Evolutionary conservation across 495 filamentous ascomycete species (phyloP).

Genomic region (Neurospora hispaniola): DNA sequence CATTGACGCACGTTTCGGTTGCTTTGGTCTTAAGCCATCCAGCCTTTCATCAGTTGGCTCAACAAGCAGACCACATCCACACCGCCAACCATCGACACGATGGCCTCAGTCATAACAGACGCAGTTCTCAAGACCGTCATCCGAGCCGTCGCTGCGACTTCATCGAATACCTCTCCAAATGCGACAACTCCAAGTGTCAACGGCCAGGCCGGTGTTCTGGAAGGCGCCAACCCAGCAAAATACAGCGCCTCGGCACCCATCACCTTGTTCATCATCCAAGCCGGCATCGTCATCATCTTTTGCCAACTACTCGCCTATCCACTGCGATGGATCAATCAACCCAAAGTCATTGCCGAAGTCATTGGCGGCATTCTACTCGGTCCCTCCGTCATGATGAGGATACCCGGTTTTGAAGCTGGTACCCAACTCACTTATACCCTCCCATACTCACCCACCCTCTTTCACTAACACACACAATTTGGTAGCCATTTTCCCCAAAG

Average conservation of each 20-base stretch:
- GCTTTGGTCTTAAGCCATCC: background rate
- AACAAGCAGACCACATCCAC: background rate
- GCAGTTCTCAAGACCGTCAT: background rate
- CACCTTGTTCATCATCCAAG: constrained; percentile 90
- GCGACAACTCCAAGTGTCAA: background rate
- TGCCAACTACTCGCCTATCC: constrained; percentile 68
- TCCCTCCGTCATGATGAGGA: constrained; percentile 74
- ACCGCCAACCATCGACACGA: background rate
- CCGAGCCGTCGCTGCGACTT: background rate
- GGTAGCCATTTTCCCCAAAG: constrained; percentile 60
- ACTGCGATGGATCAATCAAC: constrained; percentile 77
- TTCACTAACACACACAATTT: background rate
- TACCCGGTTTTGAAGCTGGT: constrained; percentile 65
- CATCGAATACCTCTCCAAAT: background rate
- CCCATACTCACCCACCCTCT: constrained; percentile 11
- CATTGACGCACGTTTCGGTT: background rate
- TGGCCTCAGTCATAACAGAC: background rate
- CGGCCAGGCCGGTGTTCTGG: constrained; percentile 21
- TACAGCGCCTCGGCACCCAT: constrained; percentile 80
- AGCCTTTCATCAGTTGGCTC: background rate
- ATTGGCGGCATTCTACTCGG: constrained; percentile 87
- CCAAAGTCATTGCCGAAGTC: constrained; percentile 91
- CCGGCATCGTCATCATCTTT: constrained; percentile 80
- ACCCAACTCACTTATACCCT: constrained; percentile 31
- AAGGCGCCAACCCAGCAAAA: constrained; percentile 54